Conservation (phyloP, 345 rosid species). For the Brassica cretica region DNA sequence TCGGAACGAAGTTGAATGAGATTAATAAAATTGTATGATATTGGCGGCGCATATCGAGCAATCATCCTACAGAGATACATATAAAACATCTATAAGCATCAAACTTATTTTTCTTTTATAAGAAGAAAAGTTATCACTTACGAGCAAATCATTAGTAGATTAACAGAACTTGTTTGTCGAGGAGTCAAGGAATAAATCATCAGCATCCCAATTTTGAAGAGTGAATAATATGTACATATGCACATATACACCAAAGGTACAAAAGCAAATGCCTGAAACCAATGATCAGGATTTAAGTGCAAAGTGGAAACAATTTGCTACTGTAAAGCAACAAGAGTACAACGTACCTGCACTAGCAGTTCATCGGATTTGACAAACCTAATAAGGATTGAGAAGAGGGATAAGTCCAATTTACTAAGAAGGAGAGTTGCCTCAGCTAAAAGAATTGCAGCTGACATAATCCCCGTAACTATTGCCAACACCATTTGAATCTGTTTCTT, state of each 20-base stretch:
- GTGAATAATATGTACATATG: slow-evolving; percentile 90
- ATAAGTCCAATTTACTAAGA: slow-evolving; percentile 72
- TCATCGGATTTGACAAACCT: slow-evolving; percentile 73
- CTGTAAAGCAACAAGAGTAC: neutral
- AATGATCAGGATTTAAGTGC: slow-evolving; percentile 7
- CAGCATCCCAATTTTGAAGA: slow-evolving; percentile 93
- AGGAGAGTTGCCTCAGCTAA: slow-evolving; percentile 96
- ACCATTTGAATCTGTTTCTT: slow-evolving; percentile 62
- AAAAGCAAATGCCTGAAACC: slow-evolving; percentile 78
- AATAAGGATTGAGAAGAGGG: slow-evolving; percentile 89
- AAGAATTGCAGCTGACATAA: slow-evolving; percentile 94
- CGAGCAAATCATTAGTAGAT: slow-evolving; percentile 99
- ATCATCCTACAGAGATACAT: slow-evolving; percentile 69
- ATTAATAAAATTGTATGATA: slow-evolving; percentile 95
- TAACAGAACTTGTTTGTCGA: slow-evolving; percentile 93
- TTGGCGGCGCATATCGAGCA: slow-evolving; percentile 98
- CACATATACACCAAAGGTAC: slow-evolving; percentile 99
- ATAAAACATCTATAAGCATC: slow-evolving; percentile 19
- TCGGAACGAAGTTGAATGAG: slow-evolving; percentile 66
- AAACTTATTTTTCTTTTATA: neutral
- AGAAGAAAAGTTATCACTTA: slow-evolving; percentile 43
- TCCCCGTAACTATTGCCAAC: slow-evolving; percentile 68
- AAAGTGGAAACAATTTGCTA: neutral
- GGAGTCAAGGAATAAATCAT: slow-evolving; percentile 98
- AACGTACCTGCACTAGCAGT: slow-evolving; percentile 69